Evolutionary conservation across 129 eudicot genomes (phyloP).

Genomic region (Tagetes erecta): DNA sequence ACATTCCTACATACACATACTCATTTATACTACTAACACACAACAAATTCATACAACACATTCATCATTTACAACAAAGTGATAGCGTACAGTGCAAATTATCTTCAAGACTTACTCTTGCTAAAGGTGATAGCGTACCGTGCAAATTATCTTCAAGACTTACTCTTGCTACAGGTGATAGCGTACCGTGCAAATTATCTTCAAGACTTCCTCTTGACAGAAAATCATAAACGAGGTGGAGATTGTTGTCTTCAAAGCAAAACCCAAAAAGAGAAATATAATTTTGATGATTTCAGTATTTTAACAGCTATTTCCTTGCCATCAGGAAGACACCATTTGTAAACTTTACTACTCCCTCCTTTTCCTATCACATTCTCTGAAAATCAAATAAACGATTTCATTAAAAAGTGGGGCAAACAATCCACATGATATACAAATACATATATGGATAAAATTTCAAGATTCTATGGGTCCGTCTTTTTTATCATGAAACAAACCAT

Average conservation of each 20-base stretch:
- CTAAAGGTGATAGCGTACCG: too few species aligned
- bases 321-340: conserved; percentile 75
- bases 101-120: too few species aligned
- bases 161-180: neutral
- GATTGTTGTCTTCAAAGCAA: conserved; percentile 81
- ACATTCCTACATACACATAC: too few species aligned
- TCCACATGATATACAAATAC: neutral
- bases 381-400: neutral
- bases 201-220: conserved; percentile 96
- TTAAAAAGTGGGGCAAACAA: conserved; percentile 1
- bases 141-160: too few species aligned
- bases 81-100: too few species aligned
- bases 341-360: conserved; percentile 88
- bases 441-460: neutral
- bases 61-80: too few species aligned
- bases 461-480: too few species aligned
- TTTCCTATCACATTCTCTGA: conserved; percentile 84
- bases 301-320: conserved; percentile 92
- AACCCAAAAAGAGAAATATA: conserved; percentile 81
- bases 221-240: conserved; percentile 87
- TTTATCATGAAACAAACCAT: too few species aligned
- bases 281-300: conserved; percentile 83
- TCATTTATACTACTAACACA: too few species aligned
- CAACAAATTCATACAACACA: too few species aligned
- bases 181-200: conserved; percentile 89